Conservation (phyloP, 768 basidiomycete genomes). For the Phylloporus rhodoxanthus region DNA sequence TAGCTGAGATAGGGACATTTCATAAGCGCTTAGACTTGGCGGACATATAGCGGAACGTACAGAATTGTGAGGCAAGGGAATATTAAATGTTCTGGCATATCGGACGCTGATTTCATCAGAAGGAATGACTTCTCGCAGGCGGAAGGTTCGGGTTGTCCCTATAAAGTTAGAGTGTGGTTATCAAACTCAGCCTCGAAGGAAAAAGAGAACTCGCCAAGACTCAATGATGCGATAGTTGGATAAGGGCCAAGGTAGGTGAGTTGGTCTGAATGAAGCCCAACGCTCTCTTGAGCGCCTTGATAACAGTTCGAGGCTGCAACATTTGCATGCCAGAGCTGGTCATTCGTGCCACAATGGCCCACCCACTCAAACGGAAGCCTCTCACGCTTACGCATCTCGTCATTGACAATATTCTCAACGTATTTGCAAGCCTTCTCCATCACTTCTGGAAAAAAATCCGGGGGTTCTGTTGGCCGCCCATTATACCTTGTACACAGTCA, state of each 20-base stretch:
- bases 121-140: conserved; percentile 72
- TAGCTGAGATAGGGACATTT: conserved; percentile 38
- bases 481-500: conserved; percentile 58
- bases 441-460: conserved; percentile 50
- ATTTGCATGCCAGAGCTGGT: conserved; percentile 63
- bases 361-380: conserved; percentile 68
- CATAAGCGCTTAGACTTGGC: neutral
- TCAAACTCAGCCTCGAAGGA: neutral
- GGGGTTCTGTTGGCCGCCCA: conserved; percentile 55
- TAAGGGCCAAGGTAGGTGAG: conserved; percentile 78
- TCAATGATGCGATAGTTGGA: conserved; percentile 80
- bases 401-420: conserved; percentile 65
- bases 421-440: conserved; percentile 79
- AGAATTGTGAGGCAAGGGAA: conserved; percentile 74
- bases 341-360: conserved; percentile 22
- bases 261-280: conserved; percentile 79
- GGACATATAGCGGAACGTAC: conserved; percentile 35
- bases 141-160: conserved; percentile 69
- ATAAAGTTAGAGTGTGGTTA: neutral
- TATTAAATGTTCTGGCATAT: conserved; percentile 66
- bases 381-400: conserved; percentile 55
- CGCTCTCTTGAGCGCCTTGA: conserved; percentile 73
- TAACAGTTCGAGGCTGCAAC: conserved; percentile 86
- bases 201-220: conserved; percentile 48
- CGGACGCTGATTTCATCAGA: conserved; percentile 51